Conservation (phyloP, 2,329 filamentous ascomycete species). For the Huntiella decipiens region DNA sequence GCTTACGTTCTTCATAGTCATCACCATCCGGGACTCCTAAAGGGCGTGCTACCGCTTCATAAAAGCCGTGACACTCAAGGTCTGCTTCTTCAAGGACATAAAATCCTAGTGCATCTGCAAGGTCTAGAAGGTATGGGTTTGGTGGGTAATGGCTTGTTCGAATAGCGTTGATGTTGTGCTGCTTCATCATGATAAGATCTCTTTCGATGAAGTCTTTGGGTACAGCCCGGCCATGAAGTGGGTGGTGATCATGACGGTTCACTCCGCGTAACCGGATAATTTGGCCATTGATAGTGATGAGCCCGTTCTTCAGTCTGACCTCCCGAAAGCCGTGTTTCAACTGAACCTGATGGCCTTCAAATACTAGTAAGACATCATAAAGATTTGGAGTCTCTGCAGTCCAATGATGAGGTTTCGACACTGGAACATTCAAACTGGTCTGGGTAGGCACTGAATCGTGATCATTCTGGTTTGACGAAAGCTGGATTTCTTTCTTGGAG, state of each 20-base stretch:
- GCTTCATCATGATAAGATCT: conserved; percentile 48
- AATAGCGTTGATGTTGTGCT: conserved; percentile 50
- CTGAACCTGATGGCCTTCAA: conserved; percentile 18
- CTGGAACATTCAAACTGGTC: conserved; percentile 7
- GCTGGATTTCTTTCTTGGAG: too few relatives aligned
- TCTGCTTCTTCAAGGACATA: conserved; percentile 43
- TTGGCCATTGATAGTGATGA: conserved; percentile 45
- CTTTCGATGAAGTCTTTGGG: conserved; percentile 39
- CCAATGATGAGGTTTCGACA: conserved; percentile 41
- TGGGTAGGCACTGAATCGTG: neutral
- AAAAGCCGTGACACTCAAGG: conserved; percentile 34
- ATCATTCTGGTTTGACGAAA: too few relatives aligned
- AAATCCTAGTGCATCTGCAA: conserved; percentile 43
- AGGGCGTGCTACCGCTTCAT: conserved; percentile 26
- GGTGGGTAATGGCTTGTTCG: conserved; percentile 49
- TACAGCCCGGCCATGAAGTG: conserved; percentile 40
- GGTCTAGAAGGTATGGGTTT: conserved; percentile 38
- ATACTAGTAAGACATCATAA: conserved; percentile 26
- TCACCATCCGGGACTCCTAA: conserved; percentile 32
- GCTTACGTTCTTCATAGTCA: conserved; percentile 16
- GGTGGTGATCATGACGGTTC: conserved; percentile 54
- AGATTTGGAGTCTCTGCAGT: conserved; percentile 48
- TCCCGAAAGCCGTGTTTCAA: conserved; percentile 41
- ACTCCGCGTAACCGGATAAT: conserved; percentile 47
- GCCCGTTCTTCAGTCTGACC: conserved; percentile 39